Evolutionary conservation across 2,329 filamentous ascomycete genomes (phyloP).

Genomic region (Stachybotrys chlorohalonatus): DNA sequence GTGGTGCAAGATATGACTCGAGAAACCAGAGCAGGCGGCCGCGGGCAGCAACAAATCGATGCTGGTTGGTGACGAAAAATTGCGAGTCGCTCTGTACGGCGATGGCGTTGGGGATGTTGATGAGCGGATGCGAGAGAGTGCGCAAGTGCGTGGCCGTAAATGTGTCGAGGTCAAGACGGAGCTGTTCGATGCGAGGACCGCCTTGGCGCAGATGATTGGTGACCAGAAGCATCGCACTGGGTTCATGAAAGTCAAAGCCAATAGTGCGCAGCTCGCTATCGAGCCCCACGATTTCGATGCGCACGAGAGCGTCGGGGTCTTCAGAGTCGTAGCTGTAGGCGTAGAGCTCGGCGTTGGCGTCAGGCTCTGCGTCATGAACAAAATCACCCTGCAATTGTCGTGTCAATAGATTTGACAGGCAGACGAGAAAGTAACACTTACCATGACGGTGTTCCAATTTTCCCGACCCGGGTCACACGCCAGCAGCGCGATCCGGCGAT

Average conservation of each 20-base stretch:
- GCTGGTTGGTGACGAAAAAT: conserved; percentile 32
- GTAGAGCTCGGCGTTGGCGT: conserved; percentile 21
- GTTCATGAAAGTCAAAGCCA: conserved; percentile 27
- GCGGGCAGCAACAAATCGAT: conserved; percentile 20
- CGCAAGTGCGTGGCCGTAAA: conserved; percentile 24
- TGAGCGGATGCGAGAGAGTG: conserved; percentile 26
- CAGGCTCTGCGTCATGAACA: conserved; percentile 5
- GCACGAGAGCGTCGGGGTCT: conserved; percentile 9
- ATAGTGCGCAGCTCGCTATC: conserved; percentile 28
- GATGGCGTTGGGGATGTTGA: conserved; percentile 30
- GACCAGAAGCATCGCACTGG: conserved; percentile 24
- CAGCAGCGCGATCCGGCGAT: conserved; percentile 23
- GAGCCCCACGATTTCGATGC: conserved; percentile 12
- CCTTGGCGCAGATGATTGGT: conserved; percentile 23
- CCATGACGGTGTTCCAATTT: conserved; percentile 32
- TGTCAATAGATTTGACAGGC: not conserved
- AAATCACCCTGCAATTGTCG: conserved; percentile 13
- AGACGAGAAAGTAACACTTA: conserved; percentile 3
- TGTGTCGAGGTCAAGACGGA: conserved; percentile 22
- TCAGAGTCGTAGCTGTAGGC: conserved; percentile 24
- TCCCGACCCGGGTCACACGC: conserved; percentile 30
- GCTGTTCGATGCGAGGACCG: conserved; percentile 27
- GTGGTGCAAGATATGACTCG: conserved; percentile 24
- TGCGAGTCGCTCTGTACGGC: conserved; percentile 21
- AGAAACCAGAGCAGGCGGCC: conserved; percentile 14